These are phyloP conservation scores for Schwanniomyces etchellsii DNA, from an alignment of 1,139 yeast genomes.

Conservation along the genomic window DNA sequence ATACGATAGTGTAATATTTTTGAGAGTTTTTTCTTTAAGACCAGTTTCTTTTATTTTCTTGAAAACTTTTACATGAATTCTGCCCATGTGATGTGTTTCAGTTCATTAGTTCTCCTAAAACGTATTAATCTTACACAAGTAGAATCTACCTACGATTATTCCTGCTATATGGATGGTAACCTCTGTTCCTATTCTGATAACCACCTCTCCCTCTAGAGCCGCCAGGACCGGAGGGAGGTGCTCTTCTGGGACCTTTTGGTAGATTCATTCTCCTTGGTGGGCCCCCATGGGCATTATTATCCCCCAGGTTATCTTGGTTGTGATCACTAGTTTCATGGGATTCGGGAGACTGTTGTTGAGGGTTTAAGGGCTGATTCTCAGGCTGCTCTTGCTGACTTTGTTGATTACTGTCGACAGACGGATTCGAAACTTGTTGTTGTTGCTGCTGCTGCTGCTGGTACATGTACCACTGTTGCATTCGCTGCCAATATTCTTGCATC, in stretches of 20 bases:
- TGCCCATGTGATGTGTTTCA: too few species aligned
- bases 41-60: not conserved
- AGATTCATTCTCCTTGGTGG: constrained; percentile 28
- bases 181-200: constrained; percentile 18
- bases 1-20: not conserved
- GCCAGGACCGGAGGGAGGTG: constrained; percentile 36
- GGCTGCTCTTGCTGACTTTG: constrained; percentile 47
- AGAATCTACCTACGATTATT: constrained; percentile 18
- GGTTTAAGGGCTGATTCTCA: constrained; percentile 44
- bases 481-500: constrained; percentile 85
- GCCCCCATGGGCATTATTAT: constrained; percentile 11
- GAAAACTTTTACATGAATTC: too few species aligned
- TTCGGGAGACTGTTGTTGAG: constrained; percentile 46
- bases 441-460: constrained; percentile 48
- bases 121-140: too few species aligned
- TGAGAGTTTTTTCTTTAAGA: too few species aligned
- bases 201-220: constrained; percentile 22
- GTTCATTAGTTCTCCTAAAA: too few species aligned
- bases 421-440: constrained; percentile 11
- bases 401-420: constrained; percentile 11
- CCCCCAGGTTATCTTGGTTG: constrained; percentile 7
- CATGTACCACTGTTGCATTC: constrained; percentile 76
- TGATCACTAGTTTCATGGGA: constrained; percentile 4
- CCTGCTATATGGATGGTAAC: constrained; percentile 30
- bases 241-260: constrained; percentile 42